Percentiles rank a stretch among this genome's conserved stretches.
Evolutionary conservation across 495 filamentous ascomycete genomes (phyloP).

Genomic region (Rostrohypoxylon terebratum): DNA sequence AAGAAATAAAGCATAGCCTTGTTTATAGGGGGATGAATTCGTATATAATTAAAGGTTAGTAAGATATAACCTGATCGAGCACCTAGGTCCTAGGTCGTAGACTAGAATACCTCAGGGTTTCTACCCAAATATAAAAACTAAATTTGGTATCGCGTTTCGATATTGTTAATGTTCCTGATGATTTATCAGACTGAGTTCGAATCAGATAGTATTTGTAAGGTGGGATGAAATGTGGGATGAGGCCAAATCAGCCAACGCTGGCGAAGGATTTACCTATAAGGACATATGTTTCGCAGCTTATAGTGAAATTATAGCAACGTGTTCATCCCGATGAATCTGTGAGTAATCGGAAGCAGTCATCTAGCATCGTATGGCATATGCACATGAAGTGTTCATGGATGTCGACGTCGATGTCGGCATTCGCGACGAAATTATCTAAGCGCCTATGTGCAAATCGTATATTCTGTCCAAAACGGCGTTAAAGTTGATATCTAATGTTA

Average conservation of each 20-base stretch:
- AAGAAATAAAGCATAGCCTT: constrained; percentile 13
- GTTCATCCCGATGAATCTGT: no score
- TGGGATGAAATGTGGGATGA: no score
- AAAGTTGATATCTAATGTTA: neutral
- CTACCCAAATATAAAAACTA: neutral
- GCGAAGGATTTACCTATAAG: no score
- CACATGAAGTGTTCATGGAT: neutral
- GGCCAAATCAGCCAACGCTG: no score
- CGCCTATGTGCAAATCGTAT: neutral
- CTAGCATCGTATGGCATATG: neutral
- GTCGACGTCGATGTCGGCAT: neutral
- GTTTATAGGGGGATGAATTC: neutral
- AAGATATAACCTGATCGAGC: neutral
- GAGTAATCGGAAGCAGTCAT: no score
- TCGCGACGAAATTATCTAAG: neutral
- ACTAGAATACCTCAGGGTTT: no score
- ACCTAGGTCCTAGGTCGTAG: no score
- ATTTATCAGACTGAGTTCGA: no score
- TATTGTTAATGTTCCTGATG: neutral
- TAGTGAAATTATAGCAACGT: no score
- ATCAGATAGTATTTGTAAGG: no score
- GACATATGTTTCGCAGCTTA: no score
- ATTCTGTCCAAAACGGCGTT: no score
- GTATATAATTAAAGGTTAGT: neutral
- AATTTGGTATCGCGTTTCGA: neutral